Evolutionary conservation across 2,329 filamentous ascomycete genomes (phyloP), one percentile per base, ranked within the genome.

Genomic region (Colletotrichum graminicola): DNA sequence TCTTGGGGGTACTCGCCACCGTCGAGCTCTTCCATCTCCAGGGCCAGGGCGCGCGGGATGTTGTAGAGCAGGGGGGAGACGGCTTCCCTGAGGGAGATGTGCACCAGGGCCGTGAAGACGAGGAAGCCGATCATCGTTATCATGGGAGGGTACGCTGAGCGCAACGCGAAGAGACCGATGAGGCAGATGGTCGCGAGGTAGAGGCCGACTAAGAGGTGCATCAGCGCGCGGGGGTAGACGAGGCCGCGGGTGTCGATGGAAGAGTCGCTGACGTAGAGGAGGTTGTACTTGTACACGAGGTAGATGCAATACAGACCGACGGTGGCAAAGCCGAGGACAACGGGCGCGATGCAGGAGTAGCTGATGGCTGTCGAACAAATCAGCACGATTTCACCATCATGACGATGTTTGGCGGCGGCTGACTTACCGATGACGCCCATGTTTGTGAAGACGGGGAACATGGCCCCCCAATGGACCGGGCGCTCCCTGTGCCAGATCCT

Each of bases 201-300:
- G 61, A 97, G 85, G 29, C 95, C 95, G 1, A 92, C 91, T 36
- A 95, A 90, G 59, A 97, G 89, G 70, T 98, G 95, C 79, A 97
- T 92, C 62, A 98, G 85, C 1, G 93, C 95, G n/a, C 92, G 92
- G 1, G 94, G 92, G 78, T 97, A 98, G 75, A 94, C 91, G 18
- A 95, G 88, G 21, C 95, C 95, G 78, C 97, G 94, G 47, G 93
- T 97, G 78, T 98, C 94, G 77, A 97, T 91, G 71, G 89, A 84
- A 11, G 93, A 90, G 78, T 97, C 93, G 62, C 91, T 92, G 45
- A 97, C 94, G 80, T 94, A 98, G 61, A 98, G 87, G 66, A 98
- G 82, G 78, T 97, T 97, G 86, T 98, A 97, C 23, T 93, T 90
- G 86, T 94, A 97, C 59, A 94, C 93, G 63, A 95, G 84, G 79